Conservation (phyloP, 805 yeast genomes). For the Kuraishia cidri region DNA sequence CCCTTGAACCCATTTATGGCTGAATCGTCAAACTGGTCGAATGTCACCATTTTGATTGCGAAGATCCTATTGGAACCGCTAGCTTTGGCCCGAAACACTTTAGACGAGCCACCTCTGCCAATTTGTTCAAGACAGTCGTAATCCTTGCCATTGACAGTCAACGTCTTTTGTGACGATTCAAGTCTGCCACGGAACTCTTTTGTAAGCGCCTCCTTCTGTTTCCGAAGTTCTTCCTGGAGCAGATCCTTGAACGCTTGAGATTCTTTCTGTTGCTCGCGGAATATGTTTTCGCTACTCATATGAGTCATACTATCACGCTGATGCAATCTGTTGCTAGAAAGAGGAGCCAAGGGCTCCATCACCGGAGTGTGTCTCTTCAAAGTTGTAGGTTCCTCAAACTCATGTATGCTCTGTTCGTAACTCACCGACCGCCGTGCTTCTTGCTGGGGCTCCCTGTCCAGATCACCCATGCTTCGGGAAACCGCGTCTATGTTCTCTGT, state of each 20-base stretch:
- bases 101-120: slow-evolving; percentile 91
- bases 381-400: background rate
- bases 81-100: slow-evolving; percentile 72
- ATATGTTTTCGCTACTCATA: too few species aligned
- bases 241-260: slow-evolving; percentile 4
- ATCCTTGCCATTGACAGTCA: slow-evolving; percentile 43
- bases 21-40: slow-evolving; percentile 72
- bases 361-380: background rate
- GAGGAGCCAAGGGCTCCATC: too few species aligned
- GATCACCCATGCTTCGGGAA: background rate
- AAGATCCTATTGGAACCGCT: slow-evolving; percentile 40
- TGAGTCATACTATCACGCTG: too few species aligned
- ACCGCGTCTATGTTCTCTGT: background rate
- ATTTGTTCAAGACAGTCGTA: slow-evolving; percentile 72
- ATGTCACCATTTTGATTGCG: slow-evolving; percentile 76
- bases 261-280: background rate
- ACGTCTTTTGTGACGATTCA: slow-evolving; percentile 5
- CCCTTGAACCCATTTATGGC: slow-evolving; percentile 80
- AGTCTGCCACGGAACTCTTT: slow-evolving; percentile 1
- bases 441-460: background rate
- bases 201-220: slow-evolving; percentile 10
- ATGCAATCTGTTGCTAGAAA: too few species aligned
- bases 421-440: background rate
- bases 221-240: slow-evolving; percentile 10
- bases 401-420: background rate